Conservation (phyloP, 176 grass and related monocot species). For the Bonia amplexicaulis region DNA sequence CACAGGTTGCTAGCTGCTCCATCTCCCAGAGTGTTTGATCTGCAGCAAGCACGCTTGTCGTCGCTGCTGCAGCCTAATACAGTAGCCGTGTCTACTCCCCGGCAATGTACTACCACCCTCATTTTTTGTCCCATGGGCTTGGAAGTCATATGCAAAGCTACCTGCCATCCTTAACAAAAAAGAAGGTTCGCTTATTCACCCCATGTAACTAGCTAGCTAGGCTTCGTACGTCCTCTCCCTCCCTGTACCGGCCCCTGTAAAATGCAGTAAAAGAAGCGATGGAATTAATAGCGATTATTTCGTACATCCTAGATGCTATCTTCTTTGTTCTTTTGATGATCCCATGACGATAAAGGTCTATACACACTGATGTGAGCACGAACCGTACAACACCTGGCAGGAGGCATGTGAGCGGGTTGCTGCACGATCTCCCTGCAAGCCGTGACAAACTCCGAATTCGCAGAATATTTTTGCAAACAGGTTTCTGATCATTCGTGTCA, state of each 20-base stretch:
- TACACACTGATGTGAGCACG: not conserved
- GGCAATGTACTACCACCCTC: conserved; percentile 22
- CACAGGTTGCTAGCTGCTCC: not conserved
- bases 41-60: not conserved
- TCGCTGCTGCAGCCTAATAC: conserved; percentile 5
- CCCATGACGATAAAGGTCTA: not conserved
- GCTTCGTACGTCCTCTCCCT: not conserved
- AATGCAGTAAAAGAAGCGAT: conserved; percentile 16
- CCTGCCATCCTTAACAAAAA: conserved; percentile 21
- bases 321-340: conserved; percentile 18
- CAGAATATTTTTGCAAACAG: not conserved
- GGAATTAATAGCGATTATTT: conserved; percentile 8
- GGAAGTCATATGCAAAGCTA: conserved; percentile 44
- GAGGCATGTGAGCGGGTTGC: conserved; percentile 39
- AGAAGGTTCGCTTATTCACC: conserved; percentile 31
- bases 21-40: conserved; percentile 1
- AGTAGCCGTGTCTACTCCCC: not conserved
- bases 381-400: conserved; percentile 5
- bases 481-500: conserved; percentile 28
- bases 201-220: conserved; percentile 29
- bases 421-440: conserved; percentile 34
- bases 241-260: conserved; percentile 9
- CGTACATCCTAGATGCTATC: not conserved
- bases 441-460: conserved; percentile 12
- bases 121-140: conserved; percentile 38